These are phyloP conservation scores for Cymbidium sinense DNA, from an alignment of 106 monocot genomes.

Conservation along the genomic window DNA sequence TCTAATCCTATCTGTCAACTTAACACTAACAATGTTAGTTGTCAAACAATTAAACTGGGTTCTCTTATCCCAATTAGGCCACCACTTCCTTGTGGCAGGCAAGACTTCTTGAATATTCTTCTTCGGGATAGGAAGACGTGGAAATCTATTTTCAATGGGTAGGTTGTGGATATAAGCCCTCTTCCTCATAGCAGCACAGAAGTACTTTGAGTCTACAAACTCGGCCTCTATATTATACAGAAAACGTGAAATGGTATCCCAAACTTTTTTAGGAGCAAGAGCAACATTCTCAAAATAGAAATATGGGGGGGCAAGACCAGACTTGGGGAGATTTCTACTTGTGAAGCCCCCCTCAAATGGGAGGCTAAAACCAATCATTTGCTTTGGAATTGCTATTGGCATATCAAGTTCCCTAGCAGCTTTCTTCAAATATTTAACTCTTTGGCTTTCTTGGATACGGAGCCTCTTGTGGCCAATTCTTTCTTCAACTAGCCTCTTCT, in stretches of 20 bases:
- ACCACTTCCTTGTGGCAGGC: conserved; percentile 50
- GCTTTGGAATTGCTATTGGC: conserved; percentile 25
- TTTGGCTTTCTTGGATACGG: not conserved
- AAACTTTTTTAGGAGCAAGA: conserved; percentile 66
- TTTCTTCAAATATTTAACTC: not conserved
- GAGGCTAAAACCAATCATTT: conserved; percentile 75
- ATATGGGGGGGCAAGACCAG: conserved; percentile 62
- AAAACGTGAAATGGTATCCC: conserved; percentile 53
- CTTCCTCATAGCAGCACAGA: conserved; percentile 56
- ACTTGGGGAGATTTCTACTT: conserved; percentile 39
- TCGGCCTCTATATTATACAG: conserved; percentile 63
- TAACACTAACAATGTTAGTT: conserved; percentile 27
- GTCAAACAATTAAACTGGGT: conserved; percentile 38
- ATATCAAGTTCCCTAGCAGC: not conserved
- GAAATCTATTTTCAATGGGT: conserved; percentile 47
- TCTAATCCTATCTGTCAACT: conserved; percentile 11
- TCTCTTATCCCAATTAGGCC: conserved; percentile 71
- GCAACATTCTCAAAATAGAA: conserved; percentile 92
- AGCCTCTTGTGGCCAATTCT: not conserved
- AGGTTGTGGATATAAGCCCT: conserved; percentile 77
- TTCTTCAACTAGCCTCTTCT: not conserved
- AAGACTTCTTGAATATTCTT: conserved; percentile 49
- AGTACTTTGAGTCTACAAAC: conserved; percentile 76
- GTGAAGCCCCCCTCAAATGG: conserved; percentile 24
- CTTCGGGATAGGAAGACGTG: conserved; percentile 35